These are phyloP conservation scores for Vaccinium myrtillus DNA, from an alignment of 148 eudicot species.

Conservation along the genomic window DNA sequence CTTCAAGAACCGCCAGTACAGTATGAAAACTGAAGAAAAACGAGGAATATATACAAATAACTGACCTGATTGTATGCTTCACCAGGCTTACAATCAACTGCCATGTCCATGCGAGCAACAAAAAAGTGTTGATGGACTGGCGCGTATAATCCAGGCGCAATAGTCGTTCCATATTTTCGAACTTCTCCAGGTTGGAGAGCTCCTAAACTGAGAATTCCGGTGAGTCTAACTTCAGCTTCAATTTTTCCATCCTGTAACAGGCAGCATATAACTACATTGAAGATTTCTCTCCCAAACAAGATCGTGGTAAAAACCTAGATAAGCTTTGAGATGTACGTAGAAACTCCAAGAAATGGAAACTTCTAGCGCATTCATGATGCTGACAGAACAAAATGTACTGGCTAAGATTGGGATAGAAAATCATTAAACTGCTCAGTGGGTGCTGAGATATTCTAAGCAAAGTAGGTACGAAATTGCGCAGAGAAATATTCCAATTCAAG, in stretches of 20 bases:
- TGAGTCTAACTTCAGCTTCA: conserved; percentile 96
- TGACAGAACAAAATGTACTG: neutral
- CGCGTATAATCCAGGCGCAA: conserved; percentile 97
- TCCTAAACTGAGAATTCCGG: conserved; percentile 97
- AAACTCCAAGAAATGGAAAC: neutral
- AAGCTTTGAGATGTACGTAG: neutral
- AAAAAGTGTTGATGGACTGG: conserved; percentile 99
- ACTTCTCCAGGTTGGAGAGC: conserved; percentile 89
- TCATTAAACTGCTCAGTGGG: neutral
- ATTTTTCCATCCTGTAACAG: conserved; percentile 87
- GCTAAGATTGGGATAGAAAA: neutral
- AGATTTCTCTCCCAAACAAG: neutral
- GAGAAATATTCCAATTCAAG: neutral
- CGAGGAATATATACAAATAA: neutral
- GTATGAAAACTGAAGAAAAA: neutral
- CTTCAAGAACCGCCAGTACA: neutral
- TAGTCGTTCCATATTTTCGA: conserved; percentile 93
- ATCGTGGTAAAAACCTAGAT: neutral
- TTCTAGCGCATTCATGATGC: neutral
- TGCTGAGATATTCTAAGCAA: neutral
- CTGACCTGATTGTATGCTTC: conserved; percentile 92
- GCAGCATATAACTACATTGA: neutral
- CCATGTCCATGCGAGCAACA: conserved; percentile 99
- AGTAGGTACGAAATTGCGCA: neutral
- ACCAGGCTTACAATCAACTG: conserved; percentile 96